Percentiles rank a stretch among this genome's conserved stretches.
These are phyloP conservation scores for Claviceps citrina DNA, from an alignment of 2,329 filamentous ascomycete genomes.

Conservation along the genomic window DNA sequence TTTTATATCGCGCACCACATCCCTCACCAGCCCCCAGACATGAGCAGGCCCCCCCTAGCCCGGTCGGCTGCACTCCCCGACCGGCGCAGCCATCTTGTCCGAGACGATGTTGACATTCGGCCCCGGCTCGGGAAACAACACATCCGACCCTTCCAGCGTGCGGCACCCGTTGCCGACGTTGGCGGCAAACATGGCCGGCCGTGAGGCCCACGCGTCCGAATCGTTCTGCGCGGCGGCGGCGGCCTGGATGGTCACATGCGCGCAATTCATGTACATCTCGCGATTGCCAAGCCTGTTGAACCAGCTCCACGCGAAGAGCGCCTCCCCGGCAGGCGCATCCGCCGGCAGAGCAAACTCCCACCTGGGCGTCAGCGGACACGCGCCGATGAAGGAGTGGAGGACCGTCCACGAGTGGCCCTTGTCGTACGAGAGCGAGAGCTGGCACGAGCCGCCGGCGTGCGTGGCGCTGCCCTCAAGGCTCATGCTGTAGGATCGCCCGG, in stretches of 20 bases:
- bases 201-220: too few species aligned
- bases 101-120: slow-evolving; percentile 21
- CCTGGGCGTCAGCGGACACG: slow-evolving; percentile 33
- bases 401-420: slow-evolving; percentile 54
- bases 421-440: slow-evolving; percentile 61
- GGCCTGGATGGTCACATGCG: slow-evolving; percentile 31
- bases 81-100: neutral
- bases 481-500: slow-evolving; percentile 48
- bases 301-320: slow-evolving; percentile 63
- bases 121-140: slow-evolving; percentile 50
- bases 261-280: slow-evolving; percentile 82
- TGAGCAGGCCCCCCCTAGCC: too few species aligned
- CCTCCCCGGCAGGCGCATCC: slow-evolving; percentile 43
- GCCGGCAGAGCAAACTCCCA: slow-evolving; percentile 53
- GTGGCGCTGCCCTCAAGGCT: slow-evolving; percentile 45
- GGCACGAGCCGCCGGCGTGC: slow-evolving; percentile 62
- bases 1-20: too few species aligned
- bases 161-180: slow-evolving; percentile 39
- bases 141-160: slow-evolving; percentile 38
- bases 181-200: too few species aligned
- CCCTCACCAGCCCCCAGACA: too few species aligned
- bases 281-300: slow-evolving; percentile 63
- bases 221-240: too few species aligned
- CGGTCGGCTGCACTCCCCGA: slow-evolving; percentile 1
- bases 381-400: slow-evolving; percentile 41